phyloP scores from a whole-genome alignment of 768 basidiomycete genomes.

The Termitomyces sp. region DNA sequence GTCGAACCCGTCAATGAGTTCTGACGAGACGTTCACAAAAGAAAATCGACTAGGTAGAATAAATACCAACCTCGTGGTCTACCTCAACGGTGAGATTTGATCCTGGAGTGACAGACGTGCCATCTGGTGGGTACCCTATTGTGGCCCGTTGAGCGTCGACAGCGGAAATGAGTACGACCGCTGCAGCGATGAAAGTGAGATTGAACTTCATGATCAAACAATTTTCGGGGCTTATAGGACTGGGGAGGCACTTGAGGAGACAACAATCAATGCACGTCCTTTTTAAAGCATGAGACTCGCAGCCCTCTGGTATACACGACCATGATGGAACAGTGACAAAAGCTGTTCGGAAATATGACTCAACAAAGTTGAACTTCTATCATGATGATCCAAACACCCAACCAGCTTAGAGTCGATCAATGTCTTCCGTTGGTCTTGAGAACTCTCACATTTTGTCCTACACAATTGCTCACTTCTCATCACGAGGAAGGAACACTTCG shows the following conservation, averaged over 20 bases:
- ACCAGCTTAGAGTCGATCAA: no score
- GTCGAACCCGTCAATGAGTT: slow-evolving; percentile 28
- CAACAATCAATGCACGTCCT: neutral
- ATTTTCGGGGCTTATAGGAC: neutral
- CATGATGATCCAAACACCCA: neutral
- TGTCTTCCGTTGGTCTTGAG: neutral
- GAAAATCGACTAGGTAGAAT: neutral
- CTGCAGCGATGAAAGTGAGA: neutral
- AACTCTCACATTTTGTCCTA: no score
- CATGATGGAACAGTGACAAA: neutral
- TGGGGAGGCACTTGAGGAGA: neutral
- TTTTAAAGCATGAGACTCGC: neutral
- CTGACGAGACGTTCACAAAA: slow-evolving; percentile 15
- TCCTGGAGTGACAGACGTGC: slow-evolving; percentile 29
- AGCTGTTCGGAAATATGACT: neutral
- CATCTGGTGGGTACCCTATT: slow-evolving; percentile 35
- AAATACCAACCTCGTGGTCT: slow-evolving; percentile 37
- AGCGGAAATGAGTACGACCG: slow-evolving; percentile 21
- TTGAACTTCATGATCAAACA: neutral
- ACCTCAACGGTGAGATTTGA: slow-evolving; percentile 35
- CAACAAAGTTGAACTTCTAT: neutral
- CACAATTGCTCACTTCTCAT: no score
- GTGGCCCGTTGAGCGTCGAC: slow-evolving; percentile 33
- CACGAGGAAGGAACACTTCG: neutral
- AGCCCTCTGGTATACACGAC: neutral